phyloP scores from a whole-genome alignment of 2,329 filamentous ascomycete genomes.

The Thelonectria rubi region DNA sequence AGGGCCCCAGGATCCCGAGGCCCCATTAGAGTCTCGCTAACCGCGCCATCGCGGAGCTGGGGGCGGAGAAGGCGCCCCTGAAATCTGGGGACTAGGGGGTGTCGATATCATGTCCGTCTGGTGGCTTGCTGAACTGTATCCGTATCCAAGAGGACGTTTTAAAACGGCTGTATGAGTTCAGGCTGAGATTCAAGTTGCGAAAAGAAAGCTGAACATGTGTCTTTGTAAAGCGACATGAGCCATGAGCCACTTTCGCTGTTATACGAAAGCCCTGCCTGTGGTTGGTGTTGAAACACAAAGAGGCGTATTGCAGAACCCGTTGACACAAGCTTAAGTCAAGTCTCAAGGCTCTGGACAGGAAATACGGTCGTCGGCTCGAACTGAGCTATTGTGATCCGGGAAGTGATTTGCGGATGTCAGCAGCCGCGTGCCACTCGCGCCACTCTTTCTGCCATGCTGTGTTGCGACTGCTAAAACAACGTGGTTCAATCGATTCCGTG shows the following conservation, averaged over 20 bases:
- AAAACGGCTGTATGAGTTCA: neutral
- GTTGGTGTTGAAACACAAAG: neutral
- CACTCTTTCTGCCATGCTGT: constrained; percentile 8
- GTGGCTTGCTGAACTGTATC: constrained; percentile 13
- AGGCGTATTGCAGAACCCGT: neutral
- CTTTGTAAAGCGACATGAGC: neutral
- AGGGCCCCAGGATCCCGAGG: constrained; percentile 18
- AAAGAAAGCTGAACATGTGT: neutral
- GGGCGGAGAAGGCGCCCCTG: constrained; percentile 37
- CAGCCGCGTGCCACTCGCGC: constrained; percentile 15
- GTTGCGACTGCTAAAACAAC: constrained; percentile 3
- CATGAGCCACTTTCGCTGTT: neutral
- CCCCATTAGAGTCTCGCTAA: constrained; percentile 24
- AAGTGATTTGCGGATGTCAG: constrained; percentile 7
- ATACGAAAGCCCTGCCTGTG: constrained; percentile 11
- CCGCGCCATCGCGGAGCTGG: constrained; percentile 20
- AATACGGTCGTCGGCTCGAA: constrained; percentile 7
- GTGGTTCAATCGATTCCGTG: constrained; percentile 11
- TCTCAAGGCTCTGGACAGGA: constrained; percentile 9
- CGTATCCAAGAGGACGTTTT: constrained; percentile 1
- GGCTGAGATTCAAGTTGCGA: neutral
- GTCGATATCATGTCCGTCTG: constrained; percentile 30
- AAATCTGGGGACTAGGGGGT: constrained; percentile 41
- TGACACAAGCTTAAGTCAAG: constrained; percentile 16
- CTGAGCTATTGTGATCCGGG: constrained; percentile 4